Conservation (phyloP, 2,329 filamentous ascomycete genomes). For the Penicillium griseofulvum region DNA sequence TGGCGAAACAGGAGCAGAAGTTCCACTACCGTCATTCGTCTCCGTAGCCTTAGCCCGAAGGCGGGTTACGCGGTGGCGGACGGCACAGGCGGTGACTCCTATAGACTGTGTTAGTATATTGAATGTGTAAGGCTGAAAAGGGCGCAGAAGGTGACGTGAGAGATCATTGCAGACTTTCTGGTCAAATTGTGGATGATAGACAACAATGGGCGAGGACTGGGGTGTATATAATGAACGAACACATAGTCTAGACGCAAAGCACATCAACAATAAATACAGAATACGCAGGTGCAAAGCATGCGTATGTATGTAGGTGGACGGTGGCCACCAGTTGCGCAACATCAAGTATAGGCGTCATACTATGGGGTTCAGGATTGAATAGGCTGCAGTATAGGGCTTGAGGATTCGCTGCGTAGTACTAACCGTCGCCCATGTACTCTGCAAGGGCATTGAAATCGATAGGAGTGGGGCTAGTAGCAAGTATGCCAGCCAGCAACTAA, state of each 20-base stretch:
- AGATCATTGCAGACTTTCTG: neutral
- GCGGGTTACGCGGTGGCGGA: neutral
- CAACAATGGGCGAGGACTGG: neutral
- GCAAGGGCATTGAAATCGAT: neutral
- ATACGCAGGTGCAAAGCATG: no score
- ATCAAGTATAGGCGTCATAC: neutral
- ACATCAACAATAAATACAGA: no score
- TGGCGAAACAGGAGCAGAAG: neutral
- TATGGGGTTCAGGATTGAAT: neutral
- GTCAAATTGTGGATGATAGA: no score
- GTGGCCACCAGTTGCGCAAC: neutral
- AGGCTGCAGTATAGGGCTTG: neutral
- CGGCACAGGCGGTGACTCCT: neutral
- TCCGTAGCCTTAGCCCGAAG: neutral
- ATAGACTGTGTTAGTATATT: neutral
- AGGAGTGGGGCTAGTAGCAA: neutral
- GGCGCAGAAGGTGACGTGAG: accelerated
- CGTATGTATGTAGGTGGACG: no score
- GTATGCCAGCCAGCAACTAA: neutral
- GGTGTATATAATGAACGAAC: no score
- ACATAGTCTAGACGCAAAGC: neutral
- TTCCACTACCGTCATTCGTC: neutral
- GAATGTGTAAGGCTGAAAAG: accelerated
- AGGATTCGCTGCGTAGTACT: neutral
- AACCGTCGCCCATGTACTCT: neutral